Evolutionary conservation across 2,329 filamentous ascomycete genomes (phyloP).

Genomic region (Paecilomyces niveus): DNA sequence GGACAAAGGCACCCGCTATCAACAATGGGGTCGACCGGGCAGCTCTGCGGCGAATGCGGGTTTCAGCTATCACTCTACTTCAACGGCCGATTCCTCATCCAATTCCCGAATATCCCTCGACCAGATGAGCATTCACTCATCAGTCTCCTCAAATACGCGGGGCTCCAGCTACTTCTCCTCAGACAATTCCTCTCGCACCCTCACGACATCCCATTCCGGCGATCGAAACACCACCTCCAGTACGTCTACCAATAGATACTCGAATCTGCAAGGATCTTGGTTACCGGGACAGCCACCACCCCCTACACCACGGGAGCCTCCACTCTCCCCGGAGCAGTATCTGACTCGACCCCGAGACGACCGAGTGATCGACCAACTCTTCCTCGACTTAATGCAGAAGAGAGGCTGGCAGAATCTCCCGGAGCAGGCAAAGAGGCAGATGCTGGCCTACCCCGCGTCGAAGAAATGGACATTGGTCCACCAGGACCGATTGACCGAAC

Average conservation of each 20-base stretch:
- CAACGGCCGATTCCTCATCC: constrained; percentile 44
- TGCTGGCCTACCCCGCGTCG: constrained; percentile 86
- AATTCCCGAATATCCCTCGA: constrained; percentile 55
- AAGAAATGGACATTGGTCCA: constrained; percentile 98
- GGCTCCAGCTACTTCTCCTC: constrained; percentile 51
- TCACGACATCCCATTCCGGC: constrained; percentile 29
- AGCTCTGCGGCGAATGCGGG: constrained; percentile 50
- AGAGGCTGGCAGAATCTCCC: constrained; percentile 95
- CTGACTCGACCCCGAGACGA: constrained; percentile 48
- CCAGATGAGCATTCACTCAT: constrained; percentile 58
- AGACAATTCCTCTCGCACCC: constrained; percentile 42
- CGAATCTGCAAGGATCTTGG: constrained; percentile 21
- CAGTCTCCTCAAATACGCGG: constrained; percentile 52
- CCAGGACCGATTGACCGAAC: constrained; percentile 87
- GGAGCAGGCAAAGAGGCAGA: constrained; percentile 88
- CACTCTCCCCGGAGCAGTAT: constrained; percentile 28
- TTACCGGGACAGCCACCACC: constrained; percentile 17
- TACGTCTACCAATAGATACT: constrained; percentile 20
- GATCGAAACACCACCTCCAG: constrained; percentile 24
- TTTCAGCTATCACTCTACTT: constrained; percentile 53
- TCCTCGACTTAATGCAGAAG: constrained; percentile 91
- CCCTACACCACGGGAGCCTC: constrained; percentile 18
- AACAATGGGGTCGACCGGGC: constrained; percentile 65
- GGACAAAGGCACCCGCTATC: constrained; percentile 62
- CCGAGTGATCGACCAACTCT: constrained; percentile 80